Evolutionary conservation across 2,329 filamentous ascomycete species (phyloP), one percentile per base, ranked within the genome.

Genomic region (Aspergillus tubingensis): DNA sequence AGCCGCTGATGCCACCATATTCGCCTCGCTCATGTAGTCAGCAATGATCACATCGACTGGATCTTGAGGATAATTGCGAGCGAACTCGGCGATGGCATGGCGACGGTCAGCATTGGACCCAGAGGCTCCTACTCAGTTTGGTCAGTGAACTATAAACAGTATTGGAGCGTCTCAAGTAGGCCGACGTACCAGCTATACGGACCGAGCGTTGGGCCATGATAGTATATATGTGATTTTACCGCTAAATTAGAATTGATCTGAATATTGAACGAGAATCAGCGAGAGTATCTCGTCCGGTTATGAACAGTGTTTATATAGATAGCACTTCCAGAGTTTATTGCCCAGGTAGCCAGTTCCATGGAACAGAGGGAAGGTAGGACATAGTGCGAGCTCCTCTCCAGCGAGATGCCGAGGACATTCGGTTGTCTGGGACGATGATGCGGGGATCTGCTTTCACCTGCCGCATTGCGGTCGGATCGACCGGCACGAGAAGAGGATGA

Each of bases 1-100:
- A 36, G 61, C 65, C n/a, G 67, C 67, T 10, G 59, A 64, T 8
- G 71, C 72, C 21, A 82, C 80, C 76, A 86, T 84, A 68, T 85
- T 86, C 63, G 80, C 78, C 61, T 82, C 80, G 59, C 77, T 78
- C 75, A 82, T 80, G 68, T 79, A 81, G 64, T 81, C 79, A 4
- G 77, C 76, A 54, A 80, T 79, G 49, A 81, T 79, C 5, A 81
- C 77, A 68, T 81, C 79, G 30, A 80, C 72, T 3, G 80, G 77
- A 27, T 83, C 82, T 13, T 74, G 73, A 6, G 74, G 69, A 51
- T 77, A 66, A 57, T 79, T 74, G 21, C 65, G 72, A 17, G 79
- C 79, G 62, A 81, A 78, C 30, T 76, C 72, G 25, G 75, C 70
- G 50, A 81, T 76, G 23, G 76, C 79, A 76, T 80, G 76, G 49